Conservation (phyloP, 2,329 filamentous ascomycete genomes). For the Trichoderma lentiforme region DNA sequence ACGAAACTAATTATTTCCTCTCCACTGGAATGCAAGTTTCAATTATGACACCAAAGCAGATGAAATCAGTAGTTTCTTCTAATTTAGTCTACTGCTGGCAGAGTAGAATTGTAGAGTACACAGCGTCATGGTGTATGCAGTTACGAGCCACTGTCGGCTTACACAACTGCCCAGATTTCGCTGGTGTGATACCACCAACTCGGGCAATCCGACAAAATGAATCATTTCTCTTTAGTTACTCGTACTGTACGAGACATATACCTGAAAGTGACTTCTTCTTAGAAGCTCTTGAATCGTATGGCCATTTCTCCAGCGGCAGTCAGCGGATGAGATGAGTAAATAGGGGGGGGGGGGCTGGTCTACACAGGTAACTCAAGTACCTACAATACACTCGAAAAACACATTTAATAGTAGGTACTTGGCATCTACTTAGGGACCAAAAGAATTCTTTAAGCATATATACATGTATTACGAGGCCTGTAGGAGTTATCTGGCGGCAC, state of each 20-base stretch:
- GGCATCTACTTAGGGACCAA: background rate
- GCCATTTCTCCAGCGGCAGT: background rate
- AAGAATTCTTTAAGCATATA: background rate
- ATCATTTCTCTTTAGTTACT: background rate
- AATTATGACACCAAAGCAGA: background rate
- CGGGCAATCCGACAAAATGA: background rate
- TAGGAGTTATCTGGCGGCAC: background rate
- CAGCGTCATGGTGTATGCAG: background rate
- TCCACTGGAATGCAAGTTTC: background rate
- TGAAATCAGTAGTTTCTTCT: background rate
- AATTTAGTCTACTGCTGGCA: background rate
- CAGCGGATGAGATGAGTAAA: background rate
- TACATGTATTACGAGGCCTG: background rate
- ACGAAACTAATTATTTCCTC: background rate
- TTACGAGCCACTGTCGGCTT: background rate
- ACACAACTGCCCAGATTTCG: background rate
- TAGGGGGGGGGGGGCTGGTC: background rate
- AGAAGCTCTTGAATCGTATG: background rate
- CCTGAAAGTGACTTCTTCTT: background rate
- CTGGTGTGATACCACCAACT: background rate
- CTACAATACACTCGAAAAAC: background rate
- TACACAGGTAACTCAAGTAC: background rate
- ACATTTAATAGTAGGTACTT: background rate
- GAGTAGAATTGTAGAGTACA: background rate
- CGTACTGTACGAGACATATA: background rate